Base-by-base conservation (phyloP, 1,284 basidiomycete species). In the Ganoderma sinense region DNA sequence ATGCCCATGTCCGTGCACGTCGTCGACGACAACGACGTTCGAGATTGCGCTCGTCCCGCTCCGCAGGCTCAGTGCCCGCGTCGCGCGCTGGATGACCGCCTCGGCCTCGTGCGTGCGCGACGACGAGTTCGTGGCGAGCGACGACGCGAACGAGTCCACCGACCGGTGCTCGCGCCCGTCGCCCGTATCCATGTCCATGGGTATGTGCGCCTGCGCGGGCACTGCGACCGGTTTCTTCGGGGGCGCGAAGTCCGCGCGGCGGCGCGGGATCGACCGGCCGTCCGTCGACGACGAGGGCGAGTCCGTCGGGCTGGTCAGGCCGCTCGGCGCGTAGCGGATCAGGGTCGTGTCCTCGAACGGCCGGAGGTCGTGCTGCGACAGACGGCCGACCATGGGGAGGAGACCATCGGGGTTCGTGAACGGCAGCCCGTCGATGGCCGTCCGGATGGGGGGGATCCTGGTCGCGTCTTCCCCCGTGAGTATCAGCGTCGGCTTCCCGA, bases 221-320 rank as follows among this genome's bases (percentile, higher is more conserved):
- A 74, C 71, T 41, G 71, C 71, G 61, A 75, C 55, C 14, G 70
- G 59, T 39, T 62, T 84, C 43, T 62, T 84, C 7, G 87, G 86
- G 26, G 86, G 86, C 10, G 82, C 88, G 76, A 92, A 92, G 78
- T 92, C 91, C 0, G 89, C 85, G 68, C 91, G 83, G 53, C 90
- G 82, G 51, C 86, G 84, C n/a, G 91, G 90, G 68, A 91, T 89
- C 7, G 91, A 92, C 56, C 86, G 84, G 23, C 84, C 85, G 18
- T 83, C 89, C 0, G 88, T 91, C 26, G 91, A 92, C 29, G 84
- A 84, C 2, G 90, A 90, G 6, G 89, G 89, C 3, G 91, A 91
- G 48, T 84, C 83, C 1, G 71, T 74, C 31, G 82, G 74, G 65
- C 77, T 79, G 3, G 76, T 76, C 48, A 76, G 66, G 13, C 71